A percentile compares a stretch with the other conserved stretches of the same genome.
Evolutionary conservation across 345 rosid species (phyloP).

Genomic region (Clausena lansium): DNA sequence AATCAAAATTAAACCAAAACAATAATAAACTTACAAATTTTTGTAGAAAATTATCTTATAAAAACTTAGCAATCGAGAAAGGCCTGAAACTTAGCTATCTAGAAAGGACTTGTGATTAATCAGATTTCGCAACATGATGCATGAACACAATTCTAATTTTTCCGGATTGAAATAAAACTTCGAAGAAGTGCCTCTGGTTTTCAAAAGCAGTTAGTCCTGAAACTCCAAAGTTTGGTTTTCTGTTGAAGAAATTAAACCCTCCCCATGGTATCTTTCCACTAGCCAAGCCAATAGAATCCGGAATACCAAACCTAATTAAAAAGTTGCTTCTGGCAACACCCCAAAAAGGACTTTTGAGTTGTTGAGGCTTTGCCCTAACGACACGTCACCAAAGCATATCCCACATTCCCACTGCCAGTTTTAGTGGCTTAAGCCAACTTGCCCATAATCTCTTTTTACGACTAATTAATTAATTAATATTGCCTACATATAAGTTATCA

Average conservation of each 20-base stretch:
- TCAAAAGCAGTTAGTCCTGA: background rate
- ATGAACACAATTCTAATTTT: background rate
- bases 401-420: background rate
- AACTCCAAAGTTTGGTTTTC: background rate
- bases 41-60: background rate
- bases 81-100: background rate
- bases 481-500: background rate
- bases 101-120: background rate
- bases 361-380: background rate
- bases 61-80: too few relatives aligned
- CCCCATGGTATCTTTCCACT: background rate
- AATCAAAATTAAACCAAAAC: too few relatives aligned
- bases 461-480: background rate
- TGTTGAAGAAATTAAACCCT: background rate
- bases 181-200: background rate
- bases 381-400: background rate
- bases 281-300: background rate
- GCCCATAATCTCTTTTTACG: conserved; percentile 8
- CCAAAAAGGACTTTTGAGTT: conserved; percentile 2
- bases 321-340: conserved; percentile 11
- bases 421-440: conserved; percentile 34
- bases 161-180: background rate
- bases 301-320: background rate
- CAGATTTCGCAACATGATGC: background rate
- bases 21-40: too few relatives aligned